Conservation (phyloP, 257 asterid genomes). For the Primulina huaijiensis region DNA sequence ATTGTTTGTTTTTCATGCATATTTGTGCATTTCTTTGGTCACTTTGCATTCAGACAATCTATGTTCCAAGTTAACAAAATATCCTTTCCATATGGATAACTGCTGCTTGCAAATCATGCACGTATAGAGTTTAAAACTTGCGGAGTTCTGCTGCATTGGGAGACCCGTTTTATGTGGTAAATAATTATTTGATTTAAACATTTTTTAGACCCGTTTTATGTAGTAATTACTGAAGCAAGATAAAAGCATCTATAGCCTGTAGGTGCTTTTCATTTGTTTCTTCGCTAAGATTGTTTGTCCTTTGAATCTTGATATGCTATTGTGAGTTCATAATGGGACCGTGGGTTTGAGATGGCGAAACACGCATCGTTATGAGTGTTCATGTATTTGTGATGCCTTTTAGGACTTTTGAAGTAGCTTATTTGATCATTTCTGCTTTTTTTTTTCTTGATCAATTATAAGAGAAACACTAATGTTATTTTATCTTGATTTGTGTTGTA, state of each 20-base stretch:
- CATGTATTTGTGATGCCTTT: neutral
- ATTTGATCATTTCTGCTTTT: too few relatives aligned
- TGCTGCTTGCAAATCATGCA: neutral
- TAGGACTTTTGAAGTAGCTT: neutral
- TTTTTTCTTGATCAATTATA: neutral
- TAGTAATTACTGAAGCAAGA: too few relatives aligned
- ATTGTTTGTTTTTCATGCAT: slow-evolving; percentile 10
- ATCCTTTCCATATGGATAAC: neutral
- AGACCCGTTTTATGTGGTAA: neutral
- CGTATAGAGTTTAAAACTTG: neutral
- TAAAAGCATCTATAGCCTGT: neutral
- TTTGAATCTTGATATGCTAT: neutral
- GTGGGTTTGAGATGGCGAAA: neutral
- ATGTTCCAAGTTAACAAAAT: neutral
- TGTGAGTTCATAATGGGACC: neutral
- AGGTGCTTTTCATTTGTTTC: neutral
- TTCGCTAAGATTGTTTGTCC: neutral
- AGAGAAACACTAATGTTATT: neutral
- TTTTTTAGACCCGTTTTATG: neutral
- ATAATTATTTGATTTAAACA: neutral
- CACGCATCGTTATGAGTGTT: too few relatives aligned
- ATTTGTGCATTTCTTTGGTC: neutral
- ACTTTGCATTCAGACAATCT: neutral
- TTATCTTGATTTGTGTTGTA: slow-evolving; percentile 9
- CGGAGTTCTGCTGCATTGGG: neutral